These are phyloP conservation scores for Colletotrichum neosansevieriae DNA, from an alignment of 2,329 filamentous ascomycete species.

Conservation along the genomic window DNA sequence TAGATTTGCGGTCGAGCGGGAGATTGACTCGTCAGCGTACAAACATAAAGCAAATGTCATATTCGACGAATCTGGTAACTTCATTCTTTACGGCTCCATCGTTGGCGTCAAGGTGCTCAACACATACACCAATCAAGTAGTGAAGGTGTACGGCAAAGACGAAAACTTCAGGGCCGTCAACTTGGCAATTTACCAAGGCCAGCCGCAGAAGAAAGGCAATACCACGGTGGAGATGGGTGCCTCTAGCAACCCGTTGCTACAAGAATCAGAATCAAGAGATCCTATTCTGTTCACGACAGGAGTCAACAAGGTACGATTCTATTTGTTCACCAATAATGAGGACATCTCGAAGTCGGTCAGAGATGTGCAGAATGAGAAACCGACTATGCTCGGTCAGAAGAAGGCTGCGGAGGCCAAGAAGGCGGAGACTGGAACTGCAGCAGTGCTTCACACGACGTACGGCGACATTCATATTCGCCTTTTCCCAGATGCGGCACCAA, in stretches of 20 bases:
- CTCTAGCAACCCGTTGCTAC: conserved; percentile 89
- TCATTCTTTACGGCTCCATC: conserved; percentile 93
- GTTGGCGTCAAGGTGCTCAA: conserved; percentile 95
- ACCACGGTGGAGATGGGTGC: conserved; percentile 98
- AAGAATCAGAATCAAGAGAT: conserved; percentile 91
- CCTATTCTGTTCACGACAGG: conserved; percentile 89
- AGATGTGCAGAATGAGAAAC: conserved; percentile 96
- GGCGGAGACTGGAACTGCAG: conserved; percentile 80
- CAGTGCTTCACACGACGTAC: conserved; percentile 90
- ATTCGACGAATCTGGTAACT: conserved; percentile 96
- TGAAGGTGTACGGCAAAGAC: conserved; percentile 90
- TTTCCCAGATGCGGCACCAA: conserved; percentile 92
- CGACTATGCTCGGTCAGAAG: conserved; percentile 72
- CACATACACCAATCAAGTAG: conserved; percentile 91
- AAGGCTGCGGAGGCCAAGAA: conserved; percentile 70
- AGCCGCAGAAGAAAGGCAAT: conserved; percentile 92
- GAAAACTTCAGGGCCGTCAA: conserved; percentile 88
- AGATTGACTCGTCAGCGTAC: conserved; percentile 78
- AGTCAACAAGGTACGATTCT: conserved; percentile 90
- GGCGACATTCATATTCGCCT: conserved; percentile 95
- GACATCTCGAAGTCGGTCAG: conserved; percentile 85
- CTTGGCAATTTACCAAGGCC: conserved; percentile 91
- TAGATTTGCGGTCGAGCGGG: conserved; percentile 85
- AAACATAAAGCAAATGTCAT: conserved; percentile 84
- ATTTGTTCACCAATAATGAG: conserved; percentile 95